phyloP scores from a whole-genome alignment of 2,329 filamentous ascomycete genomes.

The Fusarium sp. region DNA sequence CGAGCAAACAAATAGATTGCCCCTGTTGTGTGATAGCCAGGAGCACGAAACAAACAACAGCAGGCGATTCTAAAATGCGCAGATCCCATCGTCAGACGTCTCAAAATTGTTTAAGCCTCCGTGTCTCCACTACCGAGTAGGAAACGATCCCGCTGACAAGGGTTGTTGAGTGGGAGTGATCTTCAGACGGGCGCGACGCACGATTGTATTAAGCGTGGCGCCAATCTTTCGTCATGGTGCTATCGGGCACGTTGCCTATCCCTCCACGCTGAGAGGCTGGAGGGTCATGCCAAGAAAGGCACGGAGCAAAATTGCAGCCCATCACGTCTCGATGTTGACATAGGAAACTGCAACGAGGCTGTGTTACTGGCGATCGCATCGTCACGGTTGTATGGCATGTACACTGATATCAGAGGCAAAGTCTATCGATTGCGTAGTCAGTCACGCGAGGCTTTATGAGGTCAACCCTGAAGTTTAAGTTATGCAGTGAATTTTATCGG shows the following conservation, averaged over 20 bases:
- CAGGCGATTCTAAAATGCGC: background rate
- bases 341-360: conserved; percentile 8
- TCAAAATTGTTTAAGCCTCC: conserved; percentile 6
- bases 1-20: conserved; percentile 10
- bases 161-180: conserved; percentile 11
- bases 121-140: background rate
- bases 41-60: background rate
- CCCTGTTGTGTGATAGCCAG: background rate
- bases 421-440: background rate
- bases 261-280: conserved; percentile 31
- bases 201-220: conserved; percentile 27
- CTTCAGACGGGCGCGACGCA: conserved; percentile 10
- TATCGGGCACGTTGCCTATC: conserved; percentile 30
- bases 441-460: conserved; percentile 13
- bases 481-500: background rate
- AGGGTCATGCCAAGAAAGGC: conserved; percentile 10
- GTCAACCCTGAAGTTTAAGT: background rate
- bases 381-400: background rate
- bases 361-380: background rate
- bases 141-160: conserved; percentile 14
- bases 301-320: background rate
- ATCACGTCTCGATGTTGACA: conserved; percentile 4
- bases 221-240: conserved; percentile 33
- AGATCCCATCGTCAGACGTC: conserved; percentile 17
- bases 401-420: conserved; percentile 7